Evolutionary conservation across 768 basidiomycete species (phyloP), one percentile per base, ranked within the genome.

Genomic region (Trametes cubensis): DNA sequence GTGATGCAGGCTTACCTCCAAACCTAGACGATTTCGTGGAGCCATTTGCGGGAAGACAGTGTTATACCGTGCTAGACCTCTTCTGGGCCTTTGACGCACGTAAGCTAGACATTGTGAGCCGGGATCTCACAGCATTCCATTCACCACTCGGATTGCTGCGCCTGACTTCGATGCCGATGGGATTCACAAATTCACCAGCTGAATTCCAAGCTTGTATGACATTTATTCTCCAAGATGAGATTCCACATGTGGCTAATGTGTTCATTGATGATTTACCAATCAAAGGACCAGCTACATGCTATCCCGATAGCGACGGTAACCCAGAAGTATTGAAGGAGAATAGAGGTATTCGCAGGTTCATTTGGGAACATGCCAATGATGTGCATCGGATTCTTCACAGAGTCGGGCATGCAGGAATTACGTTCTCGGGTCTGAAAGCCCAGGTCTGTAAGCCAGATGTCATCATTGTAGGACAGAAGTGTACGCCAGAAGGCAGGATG

Each of bases 1-100:
- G 68, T 11, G 76, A 79, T 60, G 74, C 77, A 6, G 76, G 73
- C 0, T 26, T 76, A 0, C 69, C 72, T 0, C 78, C 78, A 0
- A 69, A 72, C 14, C 60, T 75, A 0, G 74, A 80, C 13, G 62
- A 76, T 4, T 69, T 77, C 55, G 75, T 71, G 26, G 65, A 64
- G 46, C 39, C 54, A 7, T 67, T 68, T 45, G 67, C 65, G 28
- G 67, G 65, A 40, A 25, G 53, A 30, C 34, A 49, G 45, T 64
- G 55, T 20, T 62, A 63, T 44, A 60, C 54, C 1, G 60, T 67
- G 2, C 55, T 69, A 21, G 62, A 28, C 51, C 47, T 68, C 1
- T 67, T 58, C 49, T 61, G 46, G 52, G 64, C 59, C 21, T 68
- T 61, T 50, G 65, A 68, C 42, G 60, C 56, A 3, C 38, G 58